A percentile compares a stretch with the other conserved stretches of the same genome.
Evolutionary conservation across 305 asterid genomes (phyloP).

Genomic region (Nicotiana rustica): DNA sequence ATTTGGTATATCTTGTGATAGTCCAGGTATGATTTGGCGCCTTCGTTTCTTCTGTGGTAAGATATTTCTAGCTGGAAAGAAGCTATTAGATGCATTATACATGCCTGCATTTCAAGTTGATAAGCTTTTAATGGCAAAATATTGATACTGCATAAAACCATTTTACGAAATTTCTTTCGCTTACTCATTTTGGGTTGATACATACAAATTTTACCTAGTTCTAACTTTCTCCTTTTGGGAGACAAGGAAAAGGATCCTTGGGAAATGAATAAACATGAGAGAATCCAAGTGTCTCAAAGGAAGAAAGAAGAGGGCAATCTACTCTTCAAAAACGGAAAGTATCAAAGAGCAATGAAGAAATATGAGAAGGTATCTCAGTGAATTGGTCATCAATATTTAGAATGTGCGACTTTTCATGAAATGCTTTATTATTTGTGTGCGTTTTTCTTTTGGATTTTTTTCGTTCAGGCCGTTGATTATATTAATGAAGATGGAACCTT

Average conservation of each 20-base stretch:
- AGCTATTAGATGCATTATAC: neutral
- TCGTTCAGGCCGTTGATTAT: slow-evolving; percentile 64
- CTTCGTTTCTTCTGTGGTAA: slow-evolving; percentile 12
- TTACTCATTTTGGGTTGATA: slow-evolving; percentile 23
- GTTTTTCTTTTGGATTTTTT: slow-evolving; percentile 15
- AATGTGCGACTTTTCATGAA: slow-evolving; percentile 12
- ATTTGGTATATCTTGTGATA: neutral
- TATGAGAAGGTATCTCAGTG: slow-evolving; percentile 61
- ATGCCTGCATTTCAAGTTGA: slow-evolving; percentile 7
- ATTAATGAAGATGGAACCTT: slow-evolving; percentile 54
- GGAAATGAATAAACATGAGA: slow-evolving; percentile 68
- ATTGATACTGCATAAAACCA: neutral
- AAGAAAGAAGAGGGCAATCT: slow-evolving; percentile 80
- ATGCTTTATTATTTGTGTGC: neutral
- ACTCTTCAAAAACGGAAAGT: slow-evolving; percentile 61
- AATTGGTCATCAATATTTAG: slow-evolving; percentile 25
- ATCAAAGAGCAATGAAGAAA: slow-evolving; percentile 67
- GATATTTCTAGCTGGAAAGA: slow-evolving; percentile 1
- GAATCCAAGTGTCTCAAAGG: slow-evolving; percentile 59
- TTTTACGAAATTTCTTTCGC: neutral
- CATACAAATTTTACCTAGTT: neutral
- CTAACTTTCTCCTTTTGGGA: slow-evolving; percentile 27
- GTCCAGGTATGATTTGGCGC: slow-evolving; percentile 1
- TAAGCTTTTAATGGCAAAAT: neutral
- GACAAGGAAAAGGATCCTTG: slow-evolving; percentile 71